Evolutionary conservation across 148 eudicot species (phyloP).

Genomic region (Chenopodium quinoa): DNA sequence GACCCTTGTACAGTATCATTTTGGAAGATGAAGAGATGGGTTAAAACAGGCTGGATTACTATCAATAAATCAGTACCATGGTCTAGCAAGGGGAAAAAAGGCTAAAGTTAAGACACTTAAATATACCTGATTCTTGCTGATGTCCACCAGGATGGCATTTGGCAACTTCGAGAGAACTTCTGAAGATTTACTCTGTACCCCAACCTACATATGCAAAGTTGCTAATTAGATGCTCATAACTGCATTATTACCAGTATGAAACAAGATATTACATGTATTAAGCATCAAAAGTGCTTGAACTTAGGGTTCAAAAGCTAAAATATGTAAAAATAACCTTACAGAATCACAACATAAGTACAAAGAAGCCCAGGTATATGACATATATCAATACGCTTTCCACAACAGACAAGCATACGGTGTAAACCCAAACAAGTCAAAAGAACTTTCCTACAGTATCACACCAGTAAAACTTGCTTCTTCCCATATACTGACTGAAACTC

Average conservation of each 20-base stretch:
- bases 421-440: neutral
- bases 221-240: conserved; percentile 17
- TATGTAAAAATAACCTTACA: neutral
- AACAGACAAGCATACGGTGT: neutral
- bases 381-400: neutral
- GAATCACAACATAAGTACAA: neutral
- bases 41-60: neutral
- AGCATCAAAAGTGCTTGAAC: neutral
- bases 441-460: neutral
- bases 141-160: conserved; percentile 69
- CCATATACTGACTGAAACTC: neutral
- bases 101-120: neutral
- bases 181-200: conserved; percentile 73
- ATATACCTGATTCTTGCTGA: conserved; percentile 82
- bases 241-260: conserved; percentile 9
- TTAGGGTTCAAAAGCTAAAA: neutral
- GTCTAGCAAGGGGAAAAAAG: conserved; percentile 4
- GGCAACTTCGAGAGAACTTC: conserved; percentile 83
- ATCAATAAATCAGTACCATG: neutral
- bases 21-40: neutral
- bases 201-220: conserved; percentile 54
- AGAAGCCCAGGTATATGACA: neutral
- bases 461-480: neutral
- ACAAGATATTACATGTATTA: neutral
- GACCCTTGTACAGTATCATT: neutral